phyloP scores from a whole-genome alignment of 768 basidiomycete species.

The Phylloporus rhodoxanthus region DNA sequence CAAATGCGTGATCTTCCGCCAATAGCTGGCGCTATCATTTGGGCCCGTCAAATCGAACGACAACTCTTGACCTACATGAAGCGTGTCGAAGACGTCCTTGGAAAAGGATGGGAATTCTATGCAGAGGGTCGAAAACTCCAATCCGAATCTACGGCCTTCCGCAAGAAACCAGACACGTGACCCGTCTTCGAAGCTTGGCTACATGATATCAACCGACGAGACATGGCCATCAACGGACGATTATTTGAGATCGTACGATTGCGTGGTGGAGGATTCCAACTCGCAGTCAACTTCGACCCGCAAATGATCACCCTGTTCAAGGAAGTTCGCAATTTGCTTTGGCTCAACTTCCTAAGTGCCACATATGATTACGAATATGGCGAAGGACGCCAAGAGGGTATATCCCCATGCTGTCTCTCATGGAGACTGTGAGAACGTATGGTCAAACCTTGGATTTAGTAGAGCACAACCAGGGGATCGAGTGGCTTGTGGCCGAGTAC shows the following conservation, averaged over 20 bases:
- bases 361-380: conserved; percentile 91
- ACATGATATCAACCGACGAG: conserved; percentile 87
- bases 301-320: conserved; percentile 99
- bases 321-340: conserved; percentile 91
- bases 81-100: conserved; percentile 95
- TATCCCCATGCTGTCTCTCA: conserved; percentile 98
- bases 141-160: conserved; percentile 84
- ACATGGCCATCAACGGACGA: conserved; percentile 87
- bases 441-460: conserved; percentile 91
- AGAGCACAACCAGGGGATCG: conserved; percentile 84
- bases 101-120: conserved; percentile 97
- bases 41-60: conserved; percentile 98
- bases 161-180: conserved; percentile 91
- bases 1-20: conserved; percentile 98
- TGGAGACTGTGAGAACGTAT: conserved; percentile 99
- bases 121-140: conserved; percentile 99
- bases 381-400: conserved; percentile 96
- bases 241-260: conserved; percentile 86
- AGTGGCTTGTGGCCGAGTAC: conserved; percentile 92
- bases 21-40: conserved; percentile 97
- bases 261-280: conserved; percentile 70
- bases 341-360: conserved; percentile 96
- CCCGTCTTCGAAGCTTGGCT: conserved; percentile 97
- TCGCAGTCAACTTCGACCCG: conserved; percentile 96
- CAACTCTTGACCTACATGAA: conserved; percentile 98